These are phyloP conservation scores for Aspergillus quadricinctus DNA, from an alignment of 2,329 filamentous ascomycete genomes.

Conservation along the genomic window DNA sequence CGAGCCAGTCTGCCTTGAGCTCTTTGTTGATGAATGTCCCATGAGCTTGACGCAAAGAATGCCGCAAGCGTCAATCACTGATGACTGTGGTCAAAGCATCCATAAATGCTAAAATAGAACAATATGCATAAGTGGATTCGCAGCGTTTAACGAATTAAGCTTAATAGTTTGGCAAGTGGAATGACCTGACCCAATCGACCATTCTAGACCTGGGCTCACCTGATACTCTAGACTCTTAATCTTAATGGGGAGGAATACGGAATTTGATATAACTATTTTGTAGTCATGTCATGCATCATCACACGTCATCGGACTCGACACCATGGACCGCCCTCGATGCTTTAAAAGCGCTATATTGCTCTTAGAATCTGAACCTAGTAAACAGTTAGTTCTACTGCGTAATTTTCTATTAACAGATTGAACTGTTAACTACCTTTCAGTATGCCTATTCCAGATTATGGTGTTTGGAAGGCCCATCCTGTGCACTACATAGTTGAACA, in stretches of 20 bases:
- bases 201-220: neutral
- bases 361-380: neutral
- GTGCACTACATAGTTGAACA: slow-evolving; percentile 10
- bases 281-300: neutral
- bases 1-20: neutral
- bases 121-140: neutral
- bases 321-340: too few species aligned
- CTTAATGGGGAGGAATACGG: neutral
- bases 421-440: neutral
- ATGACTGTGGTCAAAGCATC: neutral
- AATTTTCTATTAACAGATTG: neutral
- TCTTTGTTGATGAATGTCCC: too few species aligned
- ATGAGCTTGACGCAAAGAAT: neutral
- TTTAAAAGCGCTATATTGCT: neutral
- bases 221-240: neutral
- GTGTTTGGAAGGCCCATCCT: slow-evolving; percentile 15
- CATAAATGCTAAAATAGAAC: too few species aligned
- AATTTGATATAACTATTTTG: neutral
- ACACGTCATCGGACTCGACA: neutral
- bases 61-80: neutral
- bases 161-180: neutral
- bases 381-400: neutral
- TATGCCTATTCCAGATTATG: slow-evolving; percentile 16
- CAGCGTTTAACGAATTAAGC: neutral
- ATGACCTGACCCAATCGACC: neutral